Percentiles rank a stretch among this genome's conserved stretches.
Evolutionary conservation across 345 rosid species (phyloP).

Genomic region (Eucalyptus cloeziana): DNA sequence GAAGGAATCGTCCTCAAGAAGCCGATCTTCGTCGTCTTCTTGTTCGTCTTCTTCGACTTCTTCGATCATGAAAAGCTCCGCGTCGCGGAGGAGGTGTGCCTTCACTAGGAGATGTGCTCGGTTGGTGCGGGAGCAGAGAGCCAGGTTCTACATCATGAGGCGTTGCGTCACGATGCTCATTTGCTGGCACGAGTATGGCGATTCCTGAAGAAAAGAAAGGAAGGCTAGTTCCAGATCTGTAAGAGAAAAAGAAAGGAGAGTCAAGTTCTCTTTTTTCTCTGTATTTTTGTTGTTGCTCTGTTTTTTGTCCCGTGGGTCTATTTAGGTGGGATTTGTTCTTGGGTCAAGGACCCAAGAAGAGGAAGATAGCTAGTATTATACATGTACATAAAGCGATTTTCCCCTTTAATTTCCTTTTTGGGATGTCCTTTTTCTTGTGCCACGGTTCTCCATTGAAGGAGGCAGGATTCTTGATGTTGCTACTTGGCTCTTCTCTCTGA

Average conservation of each 20-base stretch:
- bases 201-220: conserved; percentile 21
- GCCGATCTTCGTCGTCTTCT: conserved; percentile 15
- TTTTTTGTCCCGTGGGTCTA: not conserved
- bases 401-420: not conserved
- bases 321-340: not conserved
- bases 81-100: conserved; percentile 37
- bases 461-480: not conserved
- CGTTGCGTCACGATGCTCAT: conserved; percentile 88
- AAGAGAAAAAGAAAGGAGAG: not conserved
- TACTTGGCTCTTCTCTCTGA: not conserved
- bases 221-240: not conserved
- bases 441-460: conserved; percentile 6
- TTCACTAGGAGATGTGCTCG: conserved; percentile 79
- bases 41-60: conserved; percentile 44
- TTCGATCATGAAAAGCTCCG: conserved; percentile 17
- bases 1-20: conserved; percentile 51
- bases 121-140: conserved; percentile 81
- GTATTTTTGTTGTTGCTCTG: not conserved
- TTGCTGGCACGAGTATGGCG: conserved; percentile 86
- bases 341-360: conserved; percentile 8
- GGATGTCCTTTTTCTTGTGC: not conserved
- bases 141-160: conserved; percentile 88
- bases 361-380: conserved; percentile 4
- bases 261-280: not conserved
- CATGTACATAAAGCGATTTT: conserved; percentile 31